Percentiles rank a stretch among this genome's conserved stretches.
Evolutionary conservation across 2,329 filamentous ascomycete genomes (phyloP).

Genomic region (Huntiella savannae): DNA sequence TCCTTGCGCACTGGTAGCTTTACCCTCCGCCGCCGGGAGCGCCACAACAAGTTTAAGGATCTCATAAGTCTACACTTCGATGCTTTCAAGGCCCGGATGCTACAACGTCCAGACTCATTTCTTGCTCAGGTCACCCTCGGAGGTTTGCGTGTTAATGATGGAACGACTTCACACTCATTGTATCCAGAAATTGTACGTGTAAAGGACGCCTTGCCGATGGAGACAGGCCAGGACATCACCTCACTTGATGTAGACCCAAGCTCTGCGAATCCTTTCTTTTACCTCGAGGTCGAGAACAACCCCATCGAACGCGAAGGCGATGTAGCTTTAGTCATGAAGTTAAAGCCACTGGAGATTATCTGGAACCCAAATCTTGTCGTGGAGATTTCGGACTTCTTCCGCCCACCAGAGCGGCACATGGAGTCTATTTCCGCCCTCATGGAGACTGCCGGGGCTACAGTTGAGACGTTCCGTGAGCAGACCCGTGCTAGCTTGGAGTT

Average conservation of each 20-base stretch:
- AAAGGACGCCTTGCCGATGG: constrained; percentile 51
- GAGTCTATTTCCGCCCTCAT: constrained; percentile 92
- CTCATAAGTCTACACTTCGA: constrained; percentile 88
- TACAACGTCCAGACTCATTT: constrained; percentile 81
- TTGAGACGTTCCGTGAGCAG: constrained; percentile 86
- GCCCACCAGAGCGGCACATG: constrained; percentile 91
- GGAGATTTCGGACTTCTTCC: constrained; percentile 85
- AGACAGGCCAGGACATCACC: not conserved
- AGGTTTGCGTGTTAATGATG: constrained; percentile 85
- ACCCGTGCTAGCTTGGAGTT: constrained; percentile 92
- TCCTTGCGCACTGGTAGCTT: constrained; percentile 93
- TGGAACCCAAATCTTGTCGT: constrained; percentile 92
- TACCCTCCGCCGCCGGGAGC: constrained; percentile 61
- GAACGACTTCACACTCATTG: constrained; percentile 75
- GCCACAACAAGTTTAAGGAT: constrained; percentile 47
- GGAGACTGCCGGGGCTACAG: constrained; percentile 87
- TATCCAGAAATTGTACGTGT: constrained; percentile 92
- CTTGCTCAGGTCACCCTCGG: constrained; percentile 78
- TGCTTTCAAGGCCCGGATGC: constrained; percentile 72
- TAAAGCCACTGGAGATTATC: constrained; percentile 90
- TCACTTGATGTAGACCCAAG: not conserved
- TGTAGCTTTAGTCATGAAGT: constrained; percentile 69
- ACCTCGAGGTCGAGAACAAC: constrained; percentile 83
- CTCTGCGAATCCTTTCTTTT: constrained; percentile 61
- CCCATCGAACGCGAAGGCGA: constrained; percentile 86